These are phyloP conservation scores for Heracleum sosnowskyi DNA, from an alignment of 129 eudicot species.

Conservation along the genomic window DNA sequence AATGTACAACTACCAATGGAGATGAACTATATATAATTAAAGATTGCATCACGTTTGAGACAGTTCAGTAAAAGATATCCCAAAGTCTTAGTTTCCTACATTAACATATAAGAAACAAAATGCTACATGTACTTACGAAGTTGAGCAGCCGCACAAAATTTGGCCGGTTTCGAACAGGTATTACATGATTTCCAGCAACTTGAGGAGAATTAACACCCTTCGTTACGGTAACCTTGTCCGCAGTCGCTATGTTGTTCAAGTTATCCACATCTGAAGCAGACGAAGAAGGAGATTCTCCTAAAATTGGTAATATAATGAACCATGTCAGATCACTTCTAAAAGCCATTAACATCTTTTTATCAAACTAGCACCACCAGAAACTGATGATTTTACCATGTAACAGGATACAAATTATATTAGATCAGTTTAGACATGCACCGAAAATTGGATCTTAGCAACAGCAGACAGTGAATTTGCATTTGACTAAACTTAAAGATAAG, in stretches of 20 bases:
- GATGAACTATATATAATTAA: not conserved
- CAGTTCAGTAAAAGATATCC: not conserved
- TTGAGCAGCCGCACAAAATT: constrained; percentile 49
- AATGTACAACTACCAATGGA: not conserved
- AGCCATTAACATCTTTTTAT: not conserved
- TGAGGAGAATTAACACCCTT: constrained; percentile 71
- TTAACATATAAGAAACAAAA: not conserved
- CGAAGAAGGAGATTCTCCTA: constrained; percentile 96
- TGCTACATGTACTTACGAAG: constrained; percentile 45
- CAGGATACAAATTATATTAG: not conserved
- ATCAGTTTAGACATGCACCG: not conserved
- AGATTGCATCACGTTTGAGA: not conserved
- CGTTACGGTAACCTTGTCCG: constrained; percentile 46
- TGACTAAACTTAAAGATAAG: not conserved
- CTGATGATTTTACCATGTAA: not conserved
- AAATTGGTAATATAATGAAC: constrained; percentile 10
- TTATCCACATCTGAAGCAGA: constrained; percentile 97
- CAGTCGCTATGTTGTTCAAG: constrained; percentile 51
- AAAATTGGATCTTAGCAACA: not conserved
- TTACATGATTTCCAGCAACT: constrained; percentile 64
- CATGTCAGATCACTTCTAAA: constrained; percentile 8
- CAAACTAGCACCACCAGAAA: not conserved
- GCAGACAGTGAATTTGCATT: not conserved
- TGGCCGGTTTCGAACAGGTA: constrained; percentile 56
- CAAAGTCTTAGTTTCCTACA: not conserved